These are phyloP conservation scores for Guyanaporus albipodus DNA, from an alignment of 768 basidiomycete genomes.

Conservation along the genomic window DNA sequence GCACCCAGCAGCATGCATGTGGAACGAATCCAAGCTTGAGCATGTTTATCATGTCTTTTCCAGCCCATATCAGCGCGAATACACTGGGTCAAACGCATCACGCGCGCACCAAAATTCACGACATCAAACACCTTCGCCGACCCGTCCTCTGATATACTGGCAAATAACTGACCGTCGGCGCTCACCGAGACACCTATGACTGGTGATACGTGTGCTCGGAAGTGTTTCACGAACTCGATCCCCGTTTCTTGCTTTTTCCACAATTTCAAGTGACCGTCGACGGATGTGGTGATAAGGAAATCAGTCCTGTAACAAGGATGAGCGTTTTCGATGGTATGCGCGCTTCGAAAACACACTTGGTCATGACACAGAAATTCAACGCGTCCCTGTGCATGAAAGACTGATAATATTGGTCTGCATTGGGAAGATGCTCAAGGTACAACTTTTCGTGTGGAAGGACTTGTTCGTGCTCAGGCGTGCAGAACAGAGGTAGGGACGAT, in stretches of 20 bases:
- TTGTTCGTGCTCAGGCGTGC: constrained; percentile 29
- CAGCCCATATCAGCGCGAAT: neutral
- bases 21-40: constrained; percentile 85
- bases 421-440: constrained; percentile 89
- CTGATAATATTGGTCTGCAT: constrained; percentile 91
- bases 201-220: constrained; percentile 83
- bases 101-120: constrained; percentile 88
- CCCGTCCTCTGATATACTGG: constrained; percentile 88
- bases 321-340: neutral
- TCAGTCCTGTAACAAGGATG: constrained; percentile 61
- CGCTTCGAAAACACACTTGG: constrained; percentile 53
- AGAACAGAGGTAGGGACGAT: constrained; percentile 7
- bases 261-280: constrained; percentile 94
- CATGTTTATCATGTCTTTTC: constrained; percentile 96
- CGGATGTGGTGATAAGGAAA: constrained; percentile 90
- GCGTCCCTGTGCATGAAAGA: constrained; percentile 98
- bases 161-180: constrained; percentile 88
- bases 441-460: constrained; percentile 92
- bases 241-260: constrained; percentile 98
- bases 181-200: constrained; percentile 81
- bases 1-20: constrained; percentile 93
- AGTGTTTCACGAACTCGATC: constrained; percentile 98
- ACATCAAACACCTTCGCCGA: constrained; percentile 96
- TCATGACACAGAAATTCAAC: constrained; percentile 84
- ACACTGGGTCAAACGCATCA: neutral